Conservation (phyloP, 1,139 yeast species). For the Barnettozyma hawaiiensis region DNA sequence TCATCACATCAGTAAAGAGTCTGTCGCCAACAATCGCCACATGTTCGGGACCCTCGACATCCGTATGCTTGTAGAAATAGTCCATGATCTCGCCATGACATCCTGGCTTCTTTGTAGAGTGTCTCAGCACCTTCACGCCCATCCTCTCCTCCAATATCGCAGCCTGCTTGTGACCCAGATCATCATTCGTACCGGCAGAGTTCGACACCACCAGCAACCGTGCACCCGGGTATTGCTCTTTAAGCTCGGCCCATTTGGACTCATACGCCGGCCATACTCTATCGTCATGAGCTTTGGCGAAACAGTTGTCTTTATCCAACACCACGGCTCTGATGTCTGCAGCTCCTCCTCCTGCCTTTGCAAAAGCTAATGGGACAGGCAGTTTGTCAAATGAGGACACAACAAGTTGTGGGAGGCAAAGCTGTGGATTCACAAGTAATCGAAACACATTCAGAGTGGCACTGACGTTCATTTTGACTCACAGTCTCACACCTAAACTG, state of each 20-base stretch:
- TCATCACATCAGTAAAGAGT: conserved; percentile 80
- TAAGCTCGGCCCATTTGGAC: conserved; percentile 50
- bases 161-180: conserved; percentile 58
- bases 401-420: conserved; percentile 64
- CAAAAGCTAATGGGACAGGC: conserved; percentile 39
- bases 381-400: conserved; percentile 62
- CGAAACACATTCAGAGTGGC: conserved; percentile 67
- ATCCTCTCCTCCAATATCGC: conserved; percentile 53
- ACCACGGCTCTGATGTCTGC: conserved; percentile 71
- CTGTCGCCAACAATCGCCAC: conserved; percentile 89
- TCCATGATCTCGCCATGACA: conserved; percentile 66
- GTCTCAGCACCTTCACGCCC: conserved; percentile 75
- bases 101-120: conserved; percentile 83
- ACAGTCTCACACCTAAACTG: too few species aligned
- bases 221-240: conserved; percentile 55
- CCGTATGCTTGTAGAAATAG: conserved; percentile 45
- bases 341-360: too few species aligned
- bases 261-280: conserved; percentile 72
- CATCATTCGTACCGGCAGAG: conserved; percentile 89
- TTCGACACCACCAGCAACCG: conserved; percentile 77
- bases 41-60: conserved; percentile 49
- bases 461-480: conserved; percentile 54
- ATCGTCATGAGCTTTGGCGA: conserved; percentile 79
- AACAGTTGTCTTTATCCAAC: conserved; percentile 92
- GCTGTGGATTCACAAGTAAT: conserved; percentile 54